Conservation (phyloP, 768 basidiomycete species). For the Galerina sulciceps region DNA sequence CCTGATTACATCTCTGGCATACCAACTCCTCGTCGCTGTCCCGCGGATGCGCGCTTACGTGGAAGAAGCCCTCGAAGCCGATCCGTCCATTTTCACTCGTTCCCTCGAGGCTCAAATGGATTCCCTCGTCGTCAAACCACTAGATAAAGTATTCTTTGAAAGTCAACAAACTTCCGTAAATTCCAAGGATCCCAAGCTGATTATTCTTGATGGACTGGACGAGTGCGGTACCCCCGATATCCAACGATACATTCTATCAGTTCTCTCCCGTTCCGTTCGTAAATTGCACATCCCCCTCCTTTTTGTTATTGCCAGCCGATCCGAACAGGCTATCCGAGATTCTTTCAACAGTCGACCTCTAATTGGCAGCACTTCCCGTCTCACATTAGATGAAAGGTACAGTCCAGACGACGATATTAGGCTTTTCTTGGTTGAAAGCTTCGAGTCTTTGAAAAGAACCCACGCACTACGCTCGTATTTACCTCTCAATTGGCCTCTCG, state of each 20-base stretch:
- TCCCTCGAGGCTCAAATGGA: slow-evolving; percentile 7
- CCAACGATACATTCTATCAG: slow-evolving; percentile 9
- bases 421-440: background rate
- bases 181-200: background rate
- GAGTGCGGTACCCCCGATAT: slow-evolving; percentile 14
- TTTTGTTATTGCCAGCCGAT: slow-evolving; percentile 13
- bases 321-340: slow-evolving; percentile 6
- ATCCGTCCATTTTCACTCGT: slow-evolving; percentile 7
- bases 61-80: background rate
- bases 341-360: background rate
- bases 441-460: background rate
- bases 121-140: slow-evolving; percentile 10
- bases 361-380: background rate
- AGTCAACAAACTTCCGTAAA: background rate
- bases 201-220: slow-evolving; percentile 23
- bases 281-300: background rate
- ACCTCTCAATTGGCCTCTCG: background rate
- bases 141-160: background rate
- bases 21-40: slow-evolving; percentile 10
- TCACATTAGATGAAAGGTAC: slow-evolving; percentile 8
- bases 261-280: background rate
- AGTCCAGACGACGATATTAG: slow-evolving; percentile 6
- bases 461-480: background rate
- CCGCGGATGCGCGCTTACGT: background rate
- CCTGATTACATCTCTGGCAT: slow-evolving; percentile 17